A percentile compares a stretch with the other conserved stretches of the same genome.
These are phyloP conservation scores for Rhodofomes roseus DNA, from an alignment of 1,284 basidiomycete genomes.

Conservation along the genomic window DNA sequence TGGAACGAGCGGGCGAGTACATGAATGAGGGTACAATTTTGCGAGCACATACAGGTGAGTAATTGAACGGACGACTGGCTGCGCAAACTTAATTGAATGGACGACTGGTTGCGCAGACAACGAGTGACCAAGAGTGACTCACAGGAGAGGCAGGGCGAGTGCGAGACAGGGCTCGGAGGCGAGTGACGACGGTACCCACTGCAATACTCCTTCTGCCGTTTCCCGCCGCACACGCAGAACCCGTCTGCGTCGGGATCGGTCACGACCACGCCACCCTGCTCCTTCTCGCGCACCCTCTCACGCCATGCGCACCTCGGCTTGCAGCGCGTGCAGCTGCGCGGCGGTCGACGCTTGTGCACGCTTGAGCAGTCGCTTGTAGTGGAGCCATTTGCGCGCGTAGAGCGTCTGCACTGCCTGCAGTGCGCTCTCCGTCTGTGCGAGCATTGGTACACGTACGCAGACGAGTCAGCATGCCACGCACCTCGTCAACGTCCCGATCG, in stretches of 20 bases:
- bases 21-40: no score
- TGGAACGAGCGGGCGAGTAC: no score
- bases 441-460: constrained; percentile 3
- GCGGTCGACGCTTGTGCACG: constrained; percentile 72
- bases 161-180: no score
- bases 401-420: constrained; percentile 51
- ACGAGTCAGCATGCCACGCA: constrained; percentile 20
- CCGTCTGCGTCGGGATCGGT: constrained; percentile 31
- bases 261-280: constrained; percentile 13
- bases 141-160: no score
- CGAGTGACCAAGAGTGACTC: no score
- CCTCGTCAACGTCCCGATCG: constrained; percentile 67
- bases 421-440: constrained; percentile 51
- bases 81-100: no score
- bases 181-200: constrained; percentile 55
- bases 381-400: constrained; percentile 62
- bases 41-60: no score
- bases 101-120: no score
- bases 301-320: constrained; percentile 64
- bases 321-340: constrained; percentile 74
- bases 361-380: constrained; percentile 72
- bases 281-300: constrained; percentile 31
- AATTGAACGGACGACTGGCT: no score
- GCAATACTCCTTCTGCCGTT: constrained; percentile 58
- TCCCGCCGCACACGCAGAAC: constrained; percentile 58